Base-by-base conservation (phyloP, 495 filamentous ascomycete genomes). In the Penicillium cataractarum region DNA sequence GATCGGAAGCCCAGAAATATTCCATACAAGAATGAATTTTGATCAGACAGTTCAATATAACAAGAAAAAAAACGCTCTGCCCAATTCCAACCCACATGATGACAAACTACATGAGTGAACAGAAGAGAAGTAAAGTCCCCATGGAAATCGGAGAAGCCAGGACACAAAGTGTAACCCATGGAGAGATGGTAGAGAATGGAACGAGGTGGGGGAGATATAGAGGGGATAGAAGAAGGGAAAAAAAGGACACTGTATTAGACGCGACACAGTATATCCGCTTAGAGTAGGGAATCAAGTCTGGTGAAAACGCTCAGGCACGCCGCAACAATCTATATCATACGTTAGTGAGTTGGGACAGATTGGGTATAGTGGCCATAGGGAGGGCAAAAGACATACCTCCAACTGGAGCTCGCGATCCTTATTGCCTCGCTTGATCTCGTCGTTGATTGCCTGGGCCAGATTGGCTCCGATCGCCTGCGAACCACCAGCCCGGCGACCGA, bases 221-320 rank as follows among this genome's bases (percentile, higher is more conserved):
- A 59, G 29, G 59, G 24, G 57, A 61, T 48, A 56, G 12, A 61
- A 54, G 50, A 59, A 42, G 49, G 57, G 61, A 60, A 63, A 60
- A 67, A 63, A 60, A 67, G 27, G 31, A n/a, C 55, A 60, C 55
- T 71, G 67, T 71, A 74, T 72, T 71, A 71, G 60, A 52, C 60
- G 48, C 58, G 55, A 63, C 44, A 62, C 60, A 56, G 66, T 63
- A 61, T 37, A 58, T 54, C 62, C 62, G 65, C 58, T 86, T 83
- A 97, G 71, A 97, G 87, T 54, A 97, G 82, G 21, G 94, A 97
- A 80, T 97, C 94, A 69, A 98, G 87, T 77, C 94, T 86, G 59
- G 94, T 98, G 75, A 97, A 98, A 68, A 98, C 94, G 80, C 90
- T 97, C 76, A 98, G 82, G 77, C 93, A 97, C 62, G 94, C 94